Conservation (phyloP, 1,139 yeast species). For the Blastobotrys malaysiensis region DNA sequence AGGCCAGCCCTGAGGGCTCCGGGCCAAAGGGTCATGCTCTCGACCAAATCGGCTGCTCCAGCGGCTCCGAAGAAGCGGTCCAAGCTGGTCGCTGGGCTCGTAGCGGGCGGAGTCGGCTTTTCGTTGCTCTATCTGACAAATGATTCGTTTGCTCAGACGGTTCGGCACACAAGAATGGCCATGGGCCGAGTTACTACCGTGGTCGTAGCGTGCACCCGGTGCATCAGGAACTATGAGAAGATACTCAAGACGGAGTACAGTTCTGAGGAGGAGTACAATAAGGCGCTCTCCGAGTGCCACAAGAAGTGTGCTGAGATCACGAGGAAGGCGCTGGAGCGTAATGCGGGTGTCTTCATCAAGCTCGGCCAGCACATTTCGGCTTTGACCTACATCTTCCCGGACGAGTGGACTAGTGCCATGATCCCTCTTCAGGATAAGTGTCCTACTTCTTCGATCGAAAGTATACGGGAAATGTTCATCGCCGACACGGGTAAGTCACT, state of each 20-base stretch:
- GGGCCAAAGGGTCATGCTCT: not conserved
- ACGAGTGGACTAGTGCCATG: slow-evolving; percentile 95
- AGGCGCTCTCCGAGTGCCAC: slow-evolving; percentile 62
- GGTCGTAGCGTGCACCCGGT: slow-evolving; percentile 28
- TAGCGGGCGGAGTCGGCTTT: slow-evolving; percentile 3
- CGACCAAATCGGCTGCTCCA: not conserved
- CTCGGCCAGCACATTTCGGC: slow-evolving; percentile 94
- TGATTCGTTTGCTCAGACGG: slow-evolving; percentile 22
- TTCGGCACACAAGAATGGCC: slow-evolving; percentile 27
- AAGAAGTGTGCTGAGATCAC: slow-evolving; percentile 73
- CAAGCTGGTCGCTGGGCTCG: slow-evolving; percentile 3
- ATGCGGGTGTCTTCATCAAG: slow-evolving; percentile 91
- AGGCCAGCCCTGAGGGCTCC: not conserved
- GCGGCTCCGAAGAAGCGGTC: not conserved
- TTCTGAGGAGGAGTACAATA: slow-evolving; percentile 44
- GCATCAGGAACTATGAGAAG: slow-evolving; percentile 45
- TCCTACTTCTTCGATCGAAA: slow-evolving; percentile 71
- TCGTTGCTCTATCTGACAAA: slow-evolving; percentile 9
- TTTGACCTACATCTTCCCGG: slow-evolving; percentile 81
- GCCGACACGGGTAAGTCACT: slow-evolving; percentile 57
- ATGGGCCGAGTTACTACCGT: slow-evolving; percentile 31
- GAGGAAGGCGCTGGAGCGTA: slow-evolving; percentile 67
- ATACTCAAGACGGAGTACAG: slow-evolving; percentile 46
- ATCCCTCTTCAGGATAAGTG: slow-evolving; percentile 87
- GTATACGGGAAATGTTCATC: slow-evolving; percentile 58